Conservation (phyloP, 2,329 filamentous ascomycete species). For the Parascedosporium putredinis region DNA sequence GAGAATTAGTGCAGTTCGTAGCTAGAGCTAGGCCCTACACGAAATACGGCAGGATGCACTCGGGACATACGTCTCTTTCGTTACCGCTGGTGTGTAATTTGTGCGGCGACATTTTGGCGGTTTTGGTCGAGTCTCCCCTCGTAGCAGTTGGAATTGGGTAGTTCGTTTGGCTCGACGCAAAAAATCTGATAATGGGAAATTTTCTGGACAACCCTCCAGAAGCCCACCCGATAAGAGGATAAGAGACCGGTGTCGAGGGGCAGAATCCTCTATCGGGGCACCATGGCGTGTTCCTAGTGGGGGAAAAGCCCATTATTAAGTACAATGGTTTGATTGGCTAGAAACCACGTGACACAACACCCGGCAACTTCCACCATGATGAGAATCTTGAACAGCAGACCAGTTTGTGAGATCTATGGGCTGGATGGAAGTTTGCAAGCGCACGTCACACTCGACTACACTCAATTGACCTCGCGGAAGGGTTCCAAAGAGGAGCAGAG, state of each 20-base stretch:
- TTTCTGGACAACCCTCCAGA: constrained; percentile 13
- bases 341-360: background rate
- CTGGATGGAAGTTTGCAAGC: constrained; percentile 1
- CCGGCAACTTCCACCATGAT: constrained; percentile 4
- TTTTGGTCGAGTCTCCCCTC: background rate
- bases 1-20: too few species aligned
- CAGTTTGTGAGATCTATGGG: constrained; percentile 3
- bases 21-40: too few species aligned
- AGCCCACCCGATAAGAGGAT: background rate
- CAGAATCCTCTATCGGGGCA: background rate
- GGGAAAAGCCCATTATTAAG: constrained; percentile 3
- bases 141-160: background rate
- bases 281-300: constrained; percentile 1
- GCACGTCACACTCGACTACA: constrained; percentile 5
- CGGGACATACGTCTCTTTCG: constrained; percentile 44
- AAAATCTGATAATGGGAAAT: constrained; percentile 10
- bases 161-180: background rate
- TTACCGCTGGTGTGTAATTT: constrained; percentile 41
- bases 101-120: constrained; percentile 28
- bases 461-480: constrained; percentile 7
- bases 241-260: constrained; percentile 4
- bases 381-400: constrained; percentile 8
- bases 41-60: too few species aligned
- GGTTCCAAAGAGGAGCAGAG: constrained; percentile 3
- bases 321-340: background rate